A percentile compares a stretch with the other conserved stretches of the same genome.
These are phyloP conservation scores for Leccinum ambiguum DNA, from an alignment of 1,284 basidiomycete genomes.

Conservation along the genomic window DNA sequence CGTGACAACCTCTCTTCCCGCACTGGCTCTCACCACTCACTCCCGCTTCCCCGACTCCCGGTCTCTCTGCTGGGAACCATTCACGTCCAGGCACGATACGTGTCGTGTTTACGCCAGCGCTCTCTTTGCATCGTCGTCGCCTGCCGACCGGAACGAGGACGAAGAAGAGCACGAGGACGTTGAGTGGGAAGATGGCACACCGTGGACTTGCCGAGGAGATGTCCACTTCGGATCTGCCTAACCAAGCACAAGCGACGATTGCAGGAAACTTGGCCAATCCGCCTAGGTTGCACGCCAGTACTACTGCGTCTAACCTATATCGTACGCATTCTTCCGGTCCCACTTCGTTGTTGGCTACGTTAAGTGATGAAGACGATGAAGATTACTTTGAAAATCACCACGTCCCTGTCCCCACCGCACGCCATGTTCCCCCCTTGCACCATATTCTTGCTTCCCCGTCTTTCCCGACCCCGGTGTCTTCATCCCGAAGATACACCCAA, in stretches of 20 bases:
- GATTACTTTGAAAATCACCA: constrained; percentile 62
- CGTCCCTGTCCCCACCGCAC: constrained; percentile 19
- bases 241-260: constrained; percentile 86
- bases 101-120: constrained; percentile 60
- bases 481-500: constrained; percentile 69
- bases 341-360: constrained; percentile 57
- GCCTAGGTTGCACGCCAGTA: constrained; percentile 80
- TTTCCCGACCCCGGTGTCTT: constrained; percentile 66
- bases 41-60: constrained; percentile 49
- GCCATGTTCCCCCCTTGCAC: constrained; percentile 13
- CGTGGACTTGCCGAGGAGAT: constrained; percentile 55
- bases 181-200: constrained; percentile 66
- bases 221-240: constrained; percentile 67
- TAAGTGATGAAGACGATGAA: constrained; percentile 68
- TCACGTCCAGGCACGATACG: constrained; percentile 33
- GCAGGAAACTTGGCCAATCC: constrained; percentile 78
- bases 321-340: constrained; percentile 58
- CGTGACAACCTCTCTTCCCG: constrained; percentile 52
- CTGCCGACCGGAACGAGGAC: constrained; percentile 79
- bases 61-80: constrained; percentile 24
- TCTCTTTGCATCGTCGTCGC: constrained; percentile 63
- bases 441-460: constrained; percentile 21
- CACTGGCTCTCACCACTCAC: constrained; percentile 37
- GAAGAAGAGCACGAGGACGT: constrained; percentile 75
- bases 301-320: constrained; percentile 81